Evolutionary conservation across 2,329 filamentous ascomycete species (phyloP), one percentile per base, ranked within the genome.

Genomic region (Ceratocystiopsis sp.): DNA sequence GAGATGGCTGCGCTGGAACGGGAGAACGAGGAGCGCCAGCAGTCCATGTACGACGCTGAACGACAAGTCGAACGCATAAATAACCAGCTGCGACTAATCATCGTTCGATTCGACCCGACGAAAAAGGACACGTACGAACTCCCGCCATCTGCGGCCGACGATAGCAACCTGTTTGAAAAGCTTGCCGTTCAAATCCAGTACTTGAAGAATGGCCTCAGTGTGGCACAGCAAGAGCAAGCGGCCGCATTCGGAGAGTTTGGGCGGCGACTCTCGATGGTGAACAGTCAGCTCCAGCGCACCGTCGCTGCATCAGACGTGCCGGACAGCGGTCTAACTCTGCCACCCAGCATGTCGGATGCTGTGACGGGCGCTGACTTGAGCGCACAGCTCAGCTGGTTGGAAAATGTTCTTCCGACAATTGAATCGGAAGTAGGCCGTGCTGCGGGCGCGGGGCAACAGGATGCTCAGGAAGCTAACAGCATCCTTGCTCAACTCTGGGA

Each of bases 311-410:
- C 19, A 14, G n/a, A 15, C 14, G 41, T 54, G 7, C 4, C 19
- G 19, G 25, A 16, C 14, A 9, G 7, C 4, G 60, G 62, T 35
- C 64, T 76, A 40, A 67, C 71, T 13, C 66, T 70, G 21, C 75
- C 77, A 6, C 80, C 81, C 4, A 60, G 69, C 32, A 61, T 69
- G 3, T 65, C 68, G 1, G 71, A 71, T 4, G 66, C 69, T 34
- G 60, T 68, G 4, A 65, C 68, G 1, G 70, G 70, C 6, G 66
- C 68, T 38, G 71, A 70, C 21, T 58, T 84, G 7, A 69, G 80
- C 39, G 71, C 75, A 21, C 84, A 91, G 51, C 62, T 86, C 37
- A 61, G 66, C 39, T 84, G 83, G 69, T 66, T 86, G 49, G 71
- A 82, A 49, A 65, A 74, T 25, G 71, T 70, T 3, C 58, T 85